Percentiles rank a stretch among this genome's conserved stretches.
These are phyloP conservation scores for Hypoxylon sp. DNA, from an alignment of 2,329 filamentous ascomycete species.

Conservation along the genomic window DNA sequence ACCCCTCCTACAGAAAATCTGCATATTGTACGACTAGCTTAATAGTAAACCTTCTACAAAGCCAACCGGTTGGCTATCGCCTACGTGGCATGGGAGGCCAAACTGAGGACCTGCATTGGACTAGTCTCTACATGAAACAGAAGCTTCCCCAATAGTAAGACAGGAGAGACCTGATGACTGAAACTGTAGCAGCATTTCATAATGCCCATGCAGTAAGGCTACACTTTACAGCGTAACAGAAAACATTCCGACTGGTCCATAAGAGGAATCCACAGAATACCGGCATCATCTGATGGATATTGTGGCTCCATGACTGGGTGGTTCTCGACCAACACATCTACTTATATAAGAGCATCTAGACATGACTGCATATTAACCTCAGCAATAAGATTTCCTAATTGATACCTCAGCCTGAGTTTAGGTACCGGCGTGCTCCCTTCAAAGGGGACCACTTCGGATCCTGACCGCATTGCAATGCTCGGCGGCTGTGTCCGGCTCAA, in stretches of 20 bases:
- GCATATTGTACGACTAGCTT: constrained; percentile 33
- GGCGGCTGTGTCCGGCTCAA: constrained; percentile 17
- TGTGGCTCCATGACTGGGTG: constrained; percentile 11
- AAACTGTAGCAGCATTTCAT: constrained; percentile 40
- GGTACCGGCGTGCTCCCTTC: constrained; percentile 11
- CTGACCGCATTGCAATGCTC: constrained; percentile 15
- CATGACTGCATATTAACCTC: constrained; percentile 34
- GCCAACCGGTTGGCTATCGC: constrained; percentile 30
- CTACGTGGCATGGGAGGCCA: constrained; percentile 42
- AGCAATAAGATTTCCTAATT: constrained; percentile 22
- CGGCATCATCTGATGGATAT: constrained; percentile 41
- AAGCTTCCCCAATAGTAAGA: constrained; percentile 39
- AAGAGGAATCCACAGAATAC: constrained; percentile 23
- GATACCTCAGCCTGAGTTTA: constrained; percentile 13
- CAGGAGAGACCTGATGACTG: constrained; percentile 26
- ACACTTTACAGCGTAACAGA: constrained; percentile 28
- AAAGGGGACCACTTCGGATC: constrained; percentile 10
- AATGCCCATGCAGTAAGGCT: constrained; percentile 37
- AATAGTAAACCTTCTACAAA: constrained; percentile 15
- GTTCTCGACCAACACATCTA: constrained; percentile 27
- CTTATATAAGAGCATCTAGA: constrained; percentile 31
- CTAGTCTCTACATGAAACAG: constrained; percentile 45
- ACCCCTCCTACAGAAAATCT: constrained; percentile 21
- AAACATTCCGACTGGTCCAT: constrained; percentile 40
- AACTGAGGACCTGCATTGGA: constrained; percentile 35